phyloP scores from a whole-genome alignment of 257 asterid species.

The Solanum etuberosum region DNA sequence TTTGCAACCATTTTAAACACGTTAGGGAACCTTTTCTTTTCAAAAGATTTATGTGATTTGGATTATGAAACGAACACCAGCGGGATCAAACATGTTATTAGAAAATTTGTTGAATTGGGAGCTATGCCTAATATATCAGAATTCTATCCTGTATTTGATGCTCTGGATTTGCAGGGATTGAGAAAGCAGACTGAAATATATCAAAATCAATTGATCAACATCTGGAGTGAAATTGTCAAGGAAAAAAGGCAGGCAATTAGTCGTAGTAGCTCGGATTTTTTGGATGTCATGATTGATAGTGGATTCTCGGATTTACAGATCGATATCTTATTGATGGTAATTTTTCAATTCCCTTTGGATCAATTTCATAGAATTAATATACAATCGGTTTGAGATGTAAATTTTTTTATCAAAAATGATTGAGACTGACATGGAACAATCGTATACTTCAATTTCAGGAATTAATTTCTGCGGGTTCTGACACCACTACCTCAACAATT shows the following conservation, averaged over 20 bases:
- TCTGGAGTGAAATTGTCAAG: constrained; percentile 20
- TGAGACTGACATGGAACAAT: background rate
- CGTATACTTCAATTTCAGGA: background rate
- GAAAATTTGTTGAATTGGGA: constrained; percentile 5
- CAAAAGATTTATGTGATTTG: constrained; percentile 11
- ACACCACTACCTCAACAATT: constrained; percentile 30
- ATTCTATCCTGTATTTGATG: constrained; percentile 17
- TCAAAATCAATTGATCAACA: background rate
- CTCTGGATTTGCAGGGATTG: constrained; percentile 33
- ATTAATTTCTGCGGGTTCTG: constrained; percentile 29
- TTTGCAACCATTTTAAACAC: constrained; percentile 22
- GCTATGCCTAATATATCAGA: constrained; percentile 24
- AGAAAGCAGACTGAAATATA: constrained; percentile 2
- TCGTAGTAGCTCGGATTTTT: constrained; percentile 7
- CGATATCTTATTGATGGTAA: constrained; percentile 26
- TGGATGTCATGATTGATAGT: constrained; percentile 14
- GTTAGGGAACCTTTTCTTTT: constrained; percentile 16
- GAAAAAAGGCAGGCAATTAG: constrained; percentile 11
- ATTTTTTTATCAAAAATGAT: background rate
- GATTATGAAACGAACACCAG: constrained; percentile 6
- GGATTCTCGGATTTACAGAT: constrained; percentile 22
- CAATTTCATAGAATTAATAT: background rate
- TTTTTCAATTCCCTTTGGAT: background rate
- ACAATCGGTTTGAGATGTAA: background rate
- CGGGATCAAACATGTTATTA: constrained; percentile 11